Evolutionary conservation across 1,139 yeast genomes (phyloP).

Genomic region (Geotrichum europaeum): DNA sequence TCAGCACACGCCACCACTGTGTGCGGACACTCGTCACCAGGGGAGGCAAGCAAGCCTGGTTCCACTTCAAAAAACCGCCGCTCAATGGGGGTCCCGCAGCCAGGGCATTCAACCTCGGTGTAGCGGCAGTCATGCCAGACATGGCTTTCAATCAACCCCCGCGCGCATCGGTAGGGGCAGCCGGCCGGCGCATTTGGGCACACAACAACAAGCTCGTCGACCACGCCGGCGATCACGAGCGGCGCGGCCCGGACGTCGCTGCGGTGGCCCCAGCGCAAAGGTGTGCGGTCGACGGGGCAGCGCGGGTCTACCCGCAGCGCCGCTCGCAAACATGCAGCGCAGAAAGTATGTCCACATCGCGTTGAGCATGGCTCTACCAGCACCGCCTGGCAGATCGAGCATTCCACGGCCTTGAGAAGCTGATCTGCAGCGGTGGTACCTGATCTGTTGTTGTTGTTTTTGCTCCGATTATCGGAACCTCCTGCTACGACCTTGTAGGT

Average conservation of each 20-base stretch:
- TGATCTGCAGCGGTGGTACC: slow-evolving; percentile 6
- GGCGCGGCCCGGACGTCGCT: slow-evolving; percentile 58
- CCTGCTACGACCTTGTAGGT: neutral
- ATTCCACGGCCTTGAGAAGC: slow-evolving; percentile 41
- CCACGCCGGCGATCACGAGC: slow-evolving; percentile 50
- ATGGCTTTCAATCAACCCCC: slow-evolving; percentile 58
- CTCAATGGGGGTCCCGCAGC: slow-evolving; percentile 14
- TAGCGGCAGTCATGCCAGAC: slow-evolving; percentile 45
- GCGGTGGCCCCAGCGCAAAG: slow-evolving; percentile 27
- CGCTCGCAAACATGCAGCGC: slow-evolving; percentile 26
- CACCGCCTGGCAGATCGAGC: slow-evolving; percentile 35
- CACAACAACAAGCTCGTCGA: slow-evolving; percentile 53
- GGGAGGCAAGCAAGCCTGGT: neutral
- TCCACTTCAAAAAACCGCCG: slow-evolving; percentile 6
- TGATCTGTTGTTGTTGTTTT: neutral
- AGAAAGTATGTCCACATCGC: slow-evolving; percentile 36
- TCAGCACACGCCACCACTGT: slow-evolving; percentile 1
- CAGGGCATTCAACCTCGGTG: slow-evolving; percentile 44
- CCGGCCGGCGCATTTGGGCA: slow-evolving; percentile 54
- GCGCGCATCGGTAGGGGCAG: slow-evolving; percentile 51
- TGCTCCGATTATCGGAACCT: neutral
- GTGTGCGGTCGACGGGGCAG: slow-evolving; percentile 62
- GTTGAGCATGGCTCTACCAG: slow-evolving; percentile 34
- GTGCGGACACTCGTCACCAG: neutral
- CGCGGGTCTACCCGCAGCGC: slow-evolving; percentile 35